Evolutionary conservation across 2,329 filamentous ascomycete species (phyloP).

Genomic region (Alternaria infectoria): DNA sequence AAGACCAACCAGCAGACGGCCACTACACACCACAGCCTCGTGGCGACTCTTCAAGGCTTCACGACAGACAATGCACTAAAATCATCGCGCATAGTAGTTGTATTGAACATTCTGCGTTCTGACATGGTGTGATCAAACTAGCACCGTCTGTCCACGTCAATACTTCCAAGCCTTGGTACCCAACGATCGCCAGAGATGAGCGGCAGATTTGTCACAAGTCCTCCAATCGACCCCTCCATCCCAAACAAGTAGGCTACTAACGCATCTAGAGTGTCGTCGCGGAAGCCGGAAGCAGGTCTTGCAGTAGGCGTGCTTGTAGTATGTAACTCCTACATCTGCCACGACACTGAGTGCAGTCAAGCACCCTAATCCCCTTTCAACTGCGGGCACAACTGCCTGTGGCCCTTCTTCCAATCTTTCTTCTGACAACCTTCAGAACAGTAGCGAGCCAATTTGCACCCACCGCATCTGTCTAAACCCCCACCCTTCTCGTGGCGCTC

Average conservation of each 20-base stretch:
- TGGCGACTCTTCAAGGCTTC: neutral
- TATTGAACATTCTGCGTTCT: neutral
- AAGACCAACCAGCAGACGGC: neutral
- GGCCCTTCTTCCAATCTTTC: neutral
- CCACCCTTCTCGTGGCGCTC: slow-evolving; percentile 48
- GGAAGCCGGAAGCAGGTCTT: neutral
- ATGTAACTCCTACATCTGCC: neutral
- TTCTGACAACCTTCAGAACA: neutral
- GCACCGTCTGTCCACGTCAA: neutral
- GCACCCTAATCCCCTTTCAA: neutral
- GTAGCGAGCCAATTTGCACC: neutral
- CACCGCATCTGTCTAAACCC: neutral
- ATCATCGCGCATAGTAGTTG: neutral
- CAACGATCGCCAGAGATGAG: slow-evolving; percentile 61
- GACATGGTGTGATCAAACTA: neutral
- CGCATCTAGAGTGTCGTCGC: neutral
- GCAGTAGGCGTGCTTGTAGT: neutral
- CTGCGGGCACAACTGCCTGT: neutral
- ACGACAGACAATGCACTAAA: neutral
- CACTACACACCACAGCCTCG: neutral
- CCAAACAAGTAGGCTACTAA: neutral
- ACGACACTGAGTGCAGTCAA: neutral
- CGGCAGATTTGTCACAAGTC: slow-evolving; percentile 56
- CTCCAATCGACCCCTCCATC: neutral
- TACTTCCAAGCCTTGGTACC: slow-evolving; percentile 30